Conservation (phyloP, 1,139 yeast species). For the Blastobotrys capitulatus region DNA sequence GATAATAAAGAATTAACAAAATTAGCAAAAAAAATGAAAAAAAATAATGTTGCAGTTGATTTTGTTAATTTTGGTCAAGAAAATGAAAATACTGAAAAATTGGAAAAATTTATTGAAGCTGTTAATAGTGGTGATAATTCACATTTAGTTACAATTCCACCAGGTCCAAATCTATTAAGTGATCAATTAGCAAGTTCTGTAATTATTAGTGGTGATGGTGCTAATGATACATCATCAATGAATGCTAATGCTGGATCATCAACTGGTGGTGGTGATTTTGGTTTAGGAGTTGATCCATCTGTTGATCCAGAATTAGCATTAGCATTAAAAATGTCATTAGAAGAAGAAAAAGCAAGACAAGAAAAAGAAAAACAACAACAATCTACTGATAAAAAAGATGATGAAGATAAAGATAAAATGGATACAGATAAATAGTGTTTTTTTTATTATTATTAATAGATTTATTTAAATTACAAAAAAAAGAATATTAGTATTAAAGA, state of each 20-base stretch:
- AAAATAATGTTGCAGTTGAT: slow-evolving; percentile 87
- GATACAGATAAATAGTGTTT: slow-evolving; percentile 14
- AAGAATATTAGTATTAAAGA: neutral
- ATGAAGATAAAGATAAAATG: slow-evolving; percentile 15
- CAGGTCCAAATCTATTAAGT: slow-evolving; percentile 75
- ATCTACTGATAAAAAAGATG: slow-evolving; percentile 15
- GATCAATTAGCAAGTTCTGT: slow-evolving; percentile 70
- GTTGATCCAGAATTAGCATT: slow-evolving; percentile 97
- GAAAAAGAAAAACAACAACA: slow-evolving; percentile 42
- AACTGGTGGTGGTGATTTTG: slow-evolving; percentile 41
- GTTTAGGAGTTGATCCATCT: slow-evolving; percentile 74
- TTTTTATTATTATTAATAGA: neutral
- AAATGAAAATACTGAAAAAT: slow-evolving; percentile 63
- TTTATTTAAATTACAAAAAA: neutral
- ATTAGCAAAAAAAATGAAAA: slow-evolving; percentile 89
- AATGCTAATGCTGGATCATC: slow-evolving; percentile 33
- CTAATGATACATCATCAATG: slow-evolving; percentile 41
- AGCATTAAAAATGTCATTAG: slow-evolving; percentile 80
- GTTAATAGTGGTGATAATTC: slow-evolving; percentile 75
- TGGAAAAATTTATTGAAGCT: slow-evolving; percentile 74
- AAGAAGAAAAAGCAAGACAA: slow-evolving; percentile 76
- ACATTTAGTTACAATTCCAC: slow-evolving; percentile 81
- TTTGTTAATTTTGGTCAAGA: slow-evolving; percentile 92
- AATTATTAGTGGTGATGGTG: slow-evolving; percentile 47
- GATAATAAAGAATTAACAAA: slow-evolving; percentile 68